Conservation (phyloP, 1,139 yeast genomes). For the Magnusiomyces sp. region DNA sequence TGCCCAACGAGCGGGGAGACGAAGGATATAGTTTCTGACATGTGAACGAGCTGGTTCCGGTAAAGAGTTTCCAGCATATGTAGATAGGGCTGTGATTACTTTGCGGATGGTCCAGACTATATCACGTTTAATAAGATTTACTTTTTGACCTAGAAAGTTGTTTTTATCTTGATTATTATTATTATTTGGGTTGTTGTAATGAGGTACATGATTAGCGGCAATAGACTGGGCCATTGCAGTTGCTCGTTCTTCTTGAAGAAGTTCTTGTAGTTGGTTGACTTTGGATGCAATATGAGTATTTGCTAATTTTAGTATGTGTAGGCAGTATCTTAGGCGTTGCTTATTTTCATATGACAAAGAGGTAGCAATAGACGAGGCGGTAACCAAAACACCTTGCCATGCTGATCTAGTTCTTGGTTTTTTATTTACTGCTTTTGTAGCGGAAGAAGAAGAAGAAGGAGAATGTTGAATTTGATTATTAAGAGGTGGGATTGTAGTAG, state of each 20-base stretch:
- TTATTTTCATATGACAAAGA: slow-evolving; percentile 56
- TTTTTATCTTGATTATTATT: slow-evolving; percentile 4
- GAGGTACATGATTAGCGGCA: slow-evolving; percentile 23
- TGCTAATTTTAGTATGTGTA: slow-evolving; percentile 66
- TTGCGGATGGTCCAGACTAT: slow-evolving; percentile 83
- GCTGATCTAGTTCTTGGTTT: neutral
- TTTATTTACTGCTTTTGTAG: neutral
- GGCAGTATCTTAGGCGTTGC: slow-evolving; percentile 60
- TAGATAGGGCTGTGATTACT: slow-evolving; percentile 76
- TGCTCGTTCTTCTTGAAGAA: slow-evolving; percentile 37
- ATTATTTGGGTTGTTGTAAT: slow-evolving; percentile 18
- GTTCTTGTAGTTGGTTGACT: slow-evolving; percentile 52
- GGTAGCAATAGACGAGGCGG: slow-evolving; percentile 37
- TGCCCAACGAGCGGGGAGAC: slow-evolving; percentile 63
- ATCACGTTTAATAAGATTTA: slow-evolving; percentile 56
- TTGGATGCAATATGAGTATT: slow-evolving; percentile 61
- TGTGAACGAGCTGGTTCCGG: slow-evolving; percentile 82
- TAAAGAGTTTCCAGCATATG: slow-evolving; percentile 64
- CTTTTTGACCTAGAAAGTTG: slow-evolving; percentile 23
- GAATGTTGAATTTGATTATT: neutral
- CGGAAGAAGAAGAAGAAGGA: neutral
- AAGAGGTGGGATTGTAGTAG: neutral
- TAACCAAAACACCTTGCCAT: slow-evolving; percentile 34
- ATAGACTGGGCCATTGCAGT: slow-evolving; percentile 22
- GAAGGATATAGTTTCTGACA: slow-evolving; percentile 69